Evolutionary conservation across 1,284 basidiomycete genomes (phyloP), one percentile per base, ranked within the genome.

Genomic region (Taiwanofungus camphoratus): DNA sequence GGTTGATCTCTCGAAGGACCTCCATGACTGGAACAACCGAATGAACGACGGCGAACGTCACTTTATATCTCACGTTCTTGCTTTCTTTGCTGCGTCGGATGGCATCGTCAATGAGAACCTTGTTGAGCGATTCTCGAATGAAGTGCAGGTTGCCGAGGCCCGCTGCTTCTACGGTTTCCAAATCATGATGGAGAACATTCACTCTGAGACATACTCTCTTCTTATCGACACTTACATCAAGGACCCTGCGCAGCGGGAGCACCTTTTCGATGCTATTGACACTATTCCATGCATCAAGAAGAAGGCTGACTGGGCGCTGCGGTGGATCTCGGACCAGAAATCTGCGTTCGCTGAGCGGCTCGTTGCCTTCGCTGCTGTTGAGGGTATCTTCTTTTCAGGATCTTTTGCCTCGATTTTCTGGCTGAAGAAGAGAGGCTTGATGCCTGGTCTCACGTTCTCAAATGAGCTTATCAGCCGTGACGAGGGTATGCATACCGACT

Each of bases 151-250:
- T 7, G 91, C 94, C 21, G 94, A 98, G 68, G 95, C 94, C 9
- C 89, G 94, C 29, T 96, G 90, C 65, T 99, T 99, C 73, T 98
- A 98, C 63, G 95, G 95, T 15, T 98, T 98, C 76, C 95, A 98
- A 63, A 95, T 98, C 63, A 98, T 97, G 94, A 98, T 97, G 89
- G 95, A 98, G 66, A 93, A 93, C 64, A 86, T 94, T 39, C 91
- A 94, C 66, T 95, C 93, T 3, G 95, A 98, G 67, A 95, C 94
- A 1, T 97, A 98, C 68, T 98, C 95, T 4, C 85, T 99, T 33
- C 84, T 98, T 57, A 96, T 99, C 64, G 92, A 99, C 69, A 92
- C 94, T 7, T 97, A 97, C 65, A 94, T 98, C 69, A 92, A 92
- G 63, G 95, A 98, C 56, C 70, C 84, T 9, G 73, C 69, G 13